Evolutionary conservation across 106 monocot species (phyloP), one percentile per base, ranked within the genome.

Genomic region (Dendrobium officinale): DNA sequence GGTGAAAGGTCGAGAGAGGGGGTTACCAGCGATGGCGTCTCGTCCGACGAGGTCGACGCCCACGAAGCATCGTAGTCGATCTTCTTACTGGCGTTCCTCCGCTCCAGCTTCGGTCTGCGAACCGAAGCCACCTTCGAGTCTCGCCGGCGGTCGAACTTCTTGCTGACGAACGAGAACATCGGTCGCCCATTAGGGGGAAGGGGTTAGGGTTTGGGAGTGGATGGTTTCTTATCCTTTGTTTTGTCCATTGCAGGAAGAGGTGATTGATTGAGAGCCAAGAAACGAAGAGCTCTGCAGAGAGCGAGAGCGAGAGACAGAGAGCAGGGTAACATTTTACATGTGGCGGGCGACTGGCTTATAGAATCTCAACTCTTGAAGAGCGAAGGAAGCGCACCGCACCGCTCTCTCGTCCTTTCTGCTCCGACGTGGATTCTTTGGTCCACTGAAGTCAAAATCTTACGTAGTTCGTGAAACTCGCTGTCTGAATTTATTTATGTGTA

Each of bases 1-100:
- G 81, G 83, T 4, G 45, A 64, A 16, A 85, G 67, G 55, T 89
- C 87, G 16, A 91, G 86, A 10, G 92, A 91, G 3, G 75, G 73
- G 6, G 87, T 45, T 10, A 86, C 43, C 20, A 80, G 54, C 24
- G 56, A 73, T 6, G 49, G 51, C 3, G 82, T 78, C 4, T 75
- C 67, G 55, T 84, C 81, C 18, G 42, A 73, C 9, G 84, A 75
- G 3, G 59, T 19, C n/a, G 78, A 55, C 2, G 40, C 16, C 0
- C 55, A 44, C 64, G 59, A 58, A 11, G 79, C 75, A 16, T 88
- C 89, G 80, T 88, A 93, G 31, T 86, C 91, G 78, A 95, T 88
- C 84, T 95, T 85, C 87, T 94, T 95, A 56, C 41, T 72, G 72
- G 99, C 99, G 90, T 99, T 95, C 51, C 91, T 83, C 55, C 95